Evolutionary conservation across 2,329 filamentous ascomycete genomes (phyloP).

Genomic region (Periconia sp.): DNA sequence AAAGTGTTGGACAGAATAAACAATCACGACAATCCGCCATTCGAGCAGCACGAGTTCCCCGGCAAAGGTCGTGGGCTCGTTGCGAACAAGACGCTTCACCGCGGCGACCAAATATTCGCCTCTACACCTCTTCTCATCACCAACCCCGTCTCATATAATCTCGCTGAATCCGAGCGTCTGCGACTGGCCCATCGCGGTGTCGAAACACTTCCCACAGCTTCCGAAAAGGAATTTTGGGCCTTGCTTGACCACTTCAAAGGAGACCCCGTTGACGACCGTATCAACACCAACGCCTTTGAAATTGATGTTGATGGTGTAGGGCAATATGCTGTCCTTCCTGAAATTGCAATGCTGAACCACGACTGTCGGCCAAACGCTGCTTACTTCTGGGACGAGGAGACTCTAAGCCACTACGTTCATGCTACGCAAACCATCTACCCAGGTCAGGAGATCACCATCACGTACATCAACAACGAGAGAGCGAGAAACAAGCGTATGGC

Average conservation of each 20-base stretch:
- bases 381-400: conserved; percentile 47
- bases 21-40: conserved; percentile 33
- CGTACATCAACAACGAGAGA: conserved; percentile 49
- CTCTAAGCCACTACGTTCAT: conserved; percentile 49
- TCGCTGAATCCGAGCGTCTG: conserved; percentile 30
- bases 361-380: conserved; percentile 48
- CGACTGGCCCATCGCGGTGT: conserved; percentile 35
- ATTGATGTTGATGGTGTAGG: conserved; percentile 26
- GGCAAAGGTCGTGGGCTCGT: conserved; percentile 41
- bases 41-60: conserved; percentile 35
- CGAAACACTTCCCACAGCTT: conserved; percentile 25
- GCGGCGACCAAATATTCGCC: conserved; percentile 42
- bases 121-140: conserved; percentile 39
- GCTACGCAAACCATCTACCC: conserved; percentile 45
- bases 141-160: conserved; percentile 31
- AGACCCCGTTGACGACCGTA: conserved; percentile 39
- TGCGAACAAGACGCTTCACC: conserved; percentile 41
- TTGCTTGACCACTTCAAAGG: conserved; percentile 38
- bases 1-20: conserved; percentile 24
- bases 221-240: conserved; percentile 32
- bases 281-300: conserved; percentile 46
- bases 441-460: conserved; percentile 52
- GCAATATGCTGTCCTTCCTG: conserved; percentile 38
- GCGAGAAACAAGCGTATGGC: conserved; percentile 35
- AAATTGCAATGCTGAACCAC: conserved; percentile 46